Evolutionary conservation across 2,329 filamentous ascomycete species (phyloP).

Genomic region (Fusarium chuoi): DNA sequence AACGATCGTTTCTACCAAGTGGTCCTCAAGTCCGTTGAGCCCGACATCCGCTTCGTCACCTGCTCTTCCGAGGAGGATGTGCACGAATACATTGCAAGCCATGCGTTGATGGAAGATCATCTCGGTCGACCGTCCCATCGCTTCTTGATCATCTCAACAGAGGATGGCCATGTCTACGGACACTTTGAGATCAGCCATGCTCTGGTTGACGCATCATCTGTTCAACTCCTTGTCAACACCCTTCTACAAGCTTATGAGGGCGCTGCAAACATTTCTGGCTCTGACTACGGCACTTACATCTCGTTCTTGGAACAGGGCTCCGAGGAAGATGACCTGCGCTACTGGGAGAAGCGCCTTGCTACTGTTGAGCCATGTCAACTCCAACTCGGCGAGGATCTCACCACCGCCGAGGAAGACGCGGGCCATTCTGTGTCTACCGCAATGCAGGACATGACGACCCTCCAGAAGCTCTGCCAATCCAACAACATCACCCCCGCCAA

Average conservation of each 20-base stretch:
- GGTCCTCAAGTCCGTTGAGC: neutral
- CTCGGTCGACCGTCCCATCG: neutral
- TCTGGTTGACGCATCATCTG: neutral
- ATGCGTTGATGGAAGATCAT: neutral
- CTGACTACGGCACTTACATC: neutral
- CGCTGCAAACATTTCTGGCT: accelerated
- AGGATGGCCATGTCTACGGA: neutral
- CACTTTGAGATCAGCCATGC: neutral
- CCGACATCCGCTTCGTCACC: neutral
- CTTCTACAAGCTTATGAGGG: neutral
- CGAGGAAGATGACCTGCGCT: neutral
- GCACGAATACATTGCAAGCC: neutral
- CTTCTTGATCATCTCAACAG: neutral
- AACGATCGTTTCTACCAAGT: neutral
- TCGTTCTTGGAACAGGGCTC: neutral
- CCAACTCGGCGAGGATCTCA: neutral
- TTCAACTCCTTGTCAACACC: neutral
- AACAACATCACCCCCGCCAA: neutral
- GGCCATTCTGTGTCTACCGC: neutral
- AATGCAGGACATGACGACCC: neutral
- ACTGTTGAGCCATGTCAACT: neutral
- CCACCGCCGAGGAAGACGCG: accelerated
- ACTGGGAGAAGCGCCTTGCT: neutral
- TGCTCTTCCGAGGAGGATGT: neutral
- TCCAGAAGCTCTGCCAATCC: neutral